These are phyloP conservation scores for Pythium rhizo-oryzae DNA, from an alignment of 352 stramenopile species.

Conservation along the genomic window DNA sequence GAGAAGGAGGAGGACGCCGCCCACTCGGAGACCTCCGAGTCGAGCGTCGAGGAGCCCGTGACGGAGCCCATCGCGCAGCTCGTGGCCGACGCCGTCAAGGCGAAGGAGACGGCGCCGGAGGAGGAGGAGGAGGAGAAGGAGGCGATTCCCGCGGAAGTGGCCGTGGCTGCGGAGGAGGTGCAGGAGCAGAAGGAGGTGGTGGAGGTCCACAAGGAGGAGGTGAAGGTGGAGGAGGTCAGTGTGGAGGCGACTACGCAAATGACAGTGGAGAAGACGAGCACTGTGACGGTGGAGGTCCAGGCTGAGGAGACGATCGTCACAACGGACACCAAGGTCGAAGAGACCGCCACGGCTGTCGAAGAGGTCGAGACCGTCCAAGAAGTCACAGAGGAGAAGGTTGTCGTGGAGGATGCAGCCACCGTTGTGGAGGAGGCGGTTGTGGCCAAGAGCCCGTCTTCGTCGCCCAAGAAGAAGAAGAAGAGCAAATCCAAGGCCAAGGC, in stretches of 20 bases:
- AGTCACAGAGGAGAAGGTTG: background rate
- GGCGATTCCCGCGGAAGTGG: background rate
- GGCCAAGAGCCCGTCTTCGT: constrained; percentile 9
- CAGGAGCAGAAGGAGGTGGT: constrained; percentile 10
- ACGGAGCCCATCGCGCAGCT: constrained; percentile 19
- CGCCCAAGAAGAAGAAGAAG: constrained; percentile 14
- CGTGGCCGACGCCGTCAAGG: constrained; percentile 16
- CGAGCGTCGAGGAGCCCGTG: constrained; percentile 16
- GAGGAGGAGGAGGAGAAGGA: constrained; percentile 1
- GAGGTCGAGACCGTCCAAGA: background rate
- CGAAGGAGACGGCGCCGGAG: constrained; percentile 21
- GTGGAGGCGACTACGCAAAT: constrained; percentile 8
- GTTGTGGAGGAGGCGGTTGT: constrained; percentile 6
- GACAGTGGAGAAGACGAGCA: background rate
- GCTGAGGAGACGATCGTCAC: background rate
- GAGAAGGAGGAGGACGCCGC: constrained; percentile 21
- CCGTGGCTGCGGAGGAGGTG: constrained; percentile 6
- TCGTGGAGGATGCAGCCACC: background rate
- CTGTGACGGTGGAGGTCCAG: constrained; percentile 16
- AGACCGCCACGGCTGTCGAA: background rate
- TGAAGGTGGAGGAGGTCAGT: constrained; percentile 9
- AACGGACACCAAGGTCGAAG: background rate
- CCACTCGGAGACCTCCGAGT: constrained; percentile 27
- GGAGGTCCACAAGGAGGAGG: constrained; percentile 18
- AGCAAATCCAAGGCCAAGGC: constrained; percentile 13